Conservation (phyloP, 2,329 filamentous ascomycete species). For the Calonectria naviculata region DNA sequence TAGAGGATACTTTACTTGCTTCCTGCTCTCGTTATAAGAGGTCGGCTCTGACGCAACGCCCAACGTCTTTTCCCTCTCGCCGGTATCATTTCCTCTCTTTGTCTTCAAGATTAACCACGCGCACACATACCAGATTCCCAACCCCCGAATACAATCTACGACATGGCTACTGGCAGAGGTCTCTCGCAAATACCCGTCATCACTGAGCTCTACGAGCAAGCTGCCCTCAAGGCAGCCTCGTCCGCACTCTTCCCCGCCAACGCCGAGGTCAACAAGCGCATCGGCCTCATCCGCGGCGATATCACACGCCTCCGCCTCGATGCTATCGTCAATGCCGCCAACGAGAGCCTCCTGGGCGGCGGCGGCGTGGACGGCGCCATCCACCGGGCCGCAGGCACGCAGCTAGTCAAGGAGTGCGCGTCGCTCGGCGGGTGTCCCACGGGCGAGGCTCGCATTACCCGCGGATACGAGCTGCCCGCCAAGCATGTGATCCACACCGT, state of each 20-base stretch:
- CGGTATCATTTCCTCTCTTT: background rate
- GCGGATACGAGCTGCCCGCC: constrained; percentile 80
- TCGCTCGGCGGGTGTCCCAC: constrained; percentile 78
- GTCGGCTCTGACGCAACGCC: background rate
- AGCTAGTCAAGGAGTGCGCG: constrained; percentile 77
- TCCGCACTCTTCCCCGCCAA: constrained; percentile 49
- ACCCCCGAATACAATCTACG: background rate
- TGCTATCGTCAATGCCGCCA: constrained; percentile 94
- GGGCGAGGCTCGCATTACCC: constrained; percentile 85
- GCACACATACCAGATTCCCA: background rate
- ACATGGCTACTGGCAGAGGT: constrained; percentile 37
- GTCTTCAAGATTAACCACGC: background rate
- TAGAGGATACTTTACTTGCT: background rate
- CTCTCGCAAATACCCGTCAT: constrained; percentile 71
- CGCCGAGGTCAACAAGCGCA: constrained; percentile 73
- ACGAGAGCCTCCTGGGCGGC: constrained; percentile 80
- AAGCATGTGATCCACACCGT: constrained; percentile 90
- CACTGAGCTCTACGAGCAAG: constrained; percentile 68
- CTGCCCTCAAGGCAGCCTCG: constrained; percentile 25
- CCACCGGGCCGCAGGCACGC: constrained; percentile 81
- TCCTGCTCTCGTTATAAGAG: background rate
- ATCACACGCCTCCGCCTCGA: constrained; percentile 84
- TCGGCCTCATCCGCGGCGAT: constrained; percentile 79
- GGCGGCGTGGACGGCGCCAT: constrained; percentile 94
- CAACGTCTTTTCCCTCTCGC: background rate